Percentiles rank a stretch among this genome's conserved stretches.
phyloP scores from a whole-genome alignment of 768 basidiomycete species.

The Megacollybia marginata region DNA sequence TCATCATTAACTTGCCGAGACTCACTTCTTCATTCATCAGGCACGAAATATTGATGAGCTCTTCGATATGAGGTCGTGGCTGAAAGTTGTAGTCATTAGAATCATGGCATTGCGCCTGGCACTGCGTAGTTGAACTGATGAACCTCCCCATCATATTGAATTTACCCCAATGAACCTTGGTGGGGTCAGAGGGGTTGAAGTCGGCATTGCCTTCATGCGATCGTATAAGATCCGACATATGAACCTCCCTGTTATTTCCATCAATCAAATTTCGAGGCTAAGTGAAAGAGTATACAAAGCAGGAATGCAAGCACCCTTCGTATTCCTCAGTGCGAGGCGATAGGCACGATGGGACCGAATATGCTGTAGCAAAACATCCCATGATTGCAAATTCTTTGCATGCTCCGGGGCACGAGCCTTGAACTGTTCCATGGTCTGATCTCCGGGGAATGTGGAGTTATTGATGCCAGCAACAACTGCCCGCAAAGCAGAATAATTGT shows the following conservation, averaged over 20 bases:
- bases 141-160: conserved; percentile 90
- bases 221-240: conserved; percentile 82
- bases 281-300: conserved; percentile 47
- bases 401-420: conserved; percentile 57
- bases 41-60: conserved; percentile 45
- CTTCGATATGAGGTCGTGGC: conserved; percentile 46
- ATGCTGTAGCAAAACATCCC: conserved; percentile 79
- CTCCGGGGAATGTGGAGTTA: conserved; percentile 69
- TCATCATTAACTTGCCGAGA: neutral
- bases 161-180: conserved; percentile 91
- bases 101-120: conserved; percentile 67
- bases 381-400: conserved; percentile 73
- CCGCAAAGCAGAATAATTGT: conserved; percentile 91
- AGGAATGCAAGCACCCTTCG: conserved; percentile 83
- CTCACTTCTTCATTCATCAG: conserved; percentile 70
- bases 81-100: conserved; percentile 53
- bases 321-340: conserved; percentile 78
- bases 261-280: too few relatives aligned
- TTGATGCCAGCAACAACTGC: conserved; percentile 94
- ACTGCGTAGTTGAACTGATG: conserved; percentile 68
- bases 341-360: conserved; percentile 85
- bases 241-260: conserved; percentile 62
- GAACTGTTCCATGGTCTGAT: conserved; percentile 71
- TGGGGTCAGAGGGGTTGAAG: conserved; percentile 53
- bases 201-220: conserved; percentile 83